phyloP scores from a whole-genome alignment of 2,329 filamentous ascomycete species.

The Beauveria sp. region DNA sequence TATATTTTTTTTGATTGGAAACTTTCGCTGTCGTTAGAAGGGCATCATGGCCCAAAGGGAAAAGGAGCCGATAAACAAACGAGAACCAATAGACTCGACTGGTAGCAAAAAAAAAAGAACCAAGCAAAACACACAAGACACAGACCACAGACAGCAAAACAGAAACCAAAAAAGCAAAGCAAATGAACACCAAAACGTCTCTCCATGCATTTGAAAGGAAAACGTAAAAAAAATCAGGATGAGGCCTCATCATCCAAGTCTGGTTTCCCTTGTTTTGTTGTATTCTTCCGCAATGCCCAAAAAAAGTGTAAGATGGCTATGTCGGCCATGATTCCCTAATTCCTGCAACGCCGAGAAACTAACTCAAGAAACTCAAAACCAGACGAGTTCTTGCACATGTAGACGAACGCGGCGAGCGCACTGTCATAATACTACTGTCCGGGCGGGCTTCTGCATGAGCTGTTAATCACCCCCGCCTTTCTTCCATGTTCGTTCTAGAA shows the following conservation, averaged over 20 bases:
- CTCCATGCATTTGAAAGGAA: neutral
- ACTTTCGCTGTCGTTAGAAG: constrained; percentile 4
- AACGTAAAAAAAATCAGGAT: neutral
- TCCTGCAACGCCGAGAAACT: neutral
- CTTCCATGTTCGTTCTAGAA: neutral
- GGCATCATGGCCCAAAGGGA: neutral
- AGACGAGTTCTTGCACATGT: neutral
- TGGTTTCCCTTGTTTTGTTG: neutral
- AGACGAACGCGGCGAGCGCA: neutral
- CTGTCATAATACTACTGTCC: too few relatives aligned
- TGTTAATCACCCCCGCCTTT: too few relatives aligned
- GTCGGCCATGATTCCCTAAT: neutral
- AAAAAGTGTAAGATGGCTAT: neutral
- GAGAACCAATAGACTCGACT: neutral
- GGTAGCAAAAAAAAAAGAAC: neutral
- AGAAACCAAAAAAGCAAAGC: neutral
- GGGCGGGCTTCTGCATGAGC: too few relatives aligned
- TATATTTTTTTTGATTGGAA: constrained; percentile 5
- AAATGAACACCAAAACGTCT: neutral
- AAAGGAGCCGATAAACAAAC: neutral
- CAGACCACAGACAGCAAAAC: neutral
- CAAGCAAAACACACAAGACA: neutral
- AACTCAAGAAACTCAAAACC: neutral
- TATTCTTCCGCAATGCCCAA: neutral
- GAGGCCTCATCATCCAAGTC: neutral